Evolutionary conservation across 2,329 filamentous ascomycete species (phyloP).

Genomic region (Aspergillus sp.): DNA sequence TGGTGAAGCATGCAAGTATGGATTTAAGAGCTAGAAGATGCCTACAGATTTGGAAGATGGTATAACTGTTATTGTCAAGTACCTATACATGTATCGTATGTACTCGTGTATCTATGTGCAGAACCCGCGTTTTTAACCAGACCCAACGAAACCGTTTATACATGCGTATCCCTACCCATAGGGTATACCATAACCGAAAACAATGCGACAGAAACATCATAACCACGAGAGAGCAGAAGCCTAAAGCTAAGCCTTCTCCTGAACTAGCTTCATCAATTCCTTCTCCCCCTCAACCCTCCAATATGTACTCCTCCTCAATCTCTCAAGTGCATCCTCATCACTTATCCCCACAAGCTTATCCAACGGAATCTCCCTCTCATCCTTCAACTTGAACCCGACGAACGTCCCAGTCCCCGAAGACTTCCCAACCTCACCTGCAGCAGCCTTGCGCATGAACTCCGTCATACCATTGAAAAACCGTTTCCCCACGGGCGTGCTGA

Average conservation of each 20-base stretch:
- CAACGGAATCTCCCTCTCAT: conserved; percentile 24
- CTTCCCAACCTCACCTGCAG: conserved; percentile 17
- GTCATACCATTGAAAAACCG: conserved; percentile 53
- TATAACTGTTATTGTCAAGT: no score
- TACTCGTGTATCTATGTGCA: no score
- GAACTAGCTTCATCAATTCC: conserved; percentile 25
- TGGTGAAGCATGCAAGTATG: background rate
- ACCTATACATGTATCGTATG: no score
- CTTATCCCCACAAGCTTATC: conserved; percentile 25
- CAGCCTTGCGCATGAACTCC: conserved; percentile 43
- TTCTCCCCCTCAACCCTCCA: conserved; percentile 31
- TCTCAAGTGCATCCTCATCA: conserved; percentile 31
- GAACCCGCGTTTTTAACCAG: no score
- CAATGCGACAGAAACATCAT: background rate
- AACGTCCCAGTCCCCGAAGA: conserved; percentile 25
- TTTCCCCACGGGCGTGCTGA: conserved; percentile 38
- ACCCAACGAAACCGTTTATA: no score
- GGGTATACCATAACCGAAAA: no score
- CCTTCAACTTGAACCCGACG: conserved; percentile 23
- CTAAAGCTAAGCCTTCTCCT: conserved; percentile 20
- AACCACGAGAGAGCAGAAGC: background rate
- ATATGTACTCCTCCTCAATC: conserved; percentile 20
- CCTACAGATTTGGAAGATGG: no score
- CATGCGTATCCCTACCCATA: no score
- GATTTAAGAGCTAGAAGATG: no score